Conservation (phyloP, 345 rosid species). For the Triadica sebifera region DNA sequence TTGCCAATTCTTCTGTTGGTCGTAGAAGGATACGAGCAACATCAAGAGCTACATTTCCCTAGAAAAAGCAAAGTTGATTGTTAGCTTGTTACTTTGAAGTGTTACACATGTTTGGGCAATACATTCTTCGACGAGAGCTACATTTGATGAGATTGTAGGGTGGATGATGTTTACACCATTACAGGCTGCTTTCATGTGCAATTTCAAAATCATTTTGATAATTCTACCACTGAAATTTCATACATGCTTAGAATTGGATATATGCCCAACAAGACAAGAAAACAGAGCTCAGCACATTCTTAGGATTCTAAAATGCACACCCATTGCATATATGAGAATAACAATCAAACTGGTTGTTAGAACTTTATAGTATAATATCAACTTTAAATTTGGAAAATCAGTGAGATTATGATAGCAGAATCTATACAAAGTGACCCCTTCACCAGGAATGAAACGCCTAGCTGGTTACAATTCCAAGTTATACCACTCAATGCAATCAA, state of each 20-base stretch:
- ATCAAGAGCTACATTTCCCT: constrained; percentile 99
- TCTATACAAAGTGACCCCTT: neutral
- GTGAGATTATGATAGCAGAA: neutral
- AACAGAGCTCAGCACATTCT: neutral
- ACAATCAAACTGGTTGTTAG: neutral
- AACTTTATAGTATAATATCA: neutral
- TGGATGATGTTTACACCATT: neutral
- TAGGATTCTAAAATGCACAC: neutral
- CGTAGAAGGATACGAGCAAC: constrained; percentile 81
- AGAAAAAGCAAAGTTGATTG: constrained; percentile 10
- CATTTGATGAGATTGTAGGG: neutral
- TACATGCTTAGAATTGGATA: neutral
- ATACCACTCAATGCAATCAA: neutral
- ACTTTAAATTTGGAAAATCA: neutral
- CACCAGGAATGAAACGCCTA: no score
- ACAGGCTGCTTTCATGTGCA: neutral
- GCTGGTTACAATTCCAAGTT: neutral
- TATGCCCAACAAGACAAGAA: neutral
- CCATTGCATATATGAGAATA: neutral
- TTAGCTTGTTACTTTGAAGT: neutral
- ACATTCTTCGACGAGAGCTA: neutral
- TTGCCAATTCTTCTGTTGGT: constrained; percentile 68
- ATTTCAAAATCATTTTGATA: neutral
- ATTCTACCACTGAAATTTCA: neutral
- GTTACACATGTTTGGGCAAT: neutral